These are phyloP conservation scores for Thelonectria blattea DNA, from an alignment of 2,329 filamentous ascomycete species.

Conservation along the genomic window DNA sequence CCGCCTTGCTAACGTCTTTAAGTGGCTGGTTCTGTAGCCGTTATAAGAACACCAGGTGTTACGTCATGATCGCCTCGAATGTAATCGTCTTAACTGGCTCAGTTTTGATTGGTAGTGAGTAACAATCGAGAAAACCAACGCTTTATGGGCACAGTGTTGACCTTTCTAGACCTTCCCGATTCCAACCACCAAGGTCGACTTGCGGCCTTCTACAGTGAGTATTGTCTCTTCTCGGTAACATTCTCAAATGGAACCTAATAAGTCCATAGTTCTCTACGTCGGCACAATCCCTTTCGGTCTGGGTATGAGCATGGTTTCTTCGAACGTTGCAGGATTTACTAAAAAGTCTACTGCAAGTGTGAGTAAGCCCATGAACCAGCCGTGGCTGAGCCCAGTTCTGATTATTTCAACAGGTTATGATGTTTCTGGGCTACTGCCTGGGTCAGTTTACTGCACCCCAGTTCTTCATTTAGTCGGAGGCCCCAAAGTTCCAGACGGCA, in stretches of 20 bases:
- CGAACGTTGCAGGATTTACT: slow-evolving; percentile 23
- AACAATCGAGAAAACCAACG: neutral
- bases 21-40: too few species aligned
- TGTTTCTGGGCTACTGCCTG: slow-evolving; percentile 19
- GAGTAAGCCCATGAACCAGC: neutral
- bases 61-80: neutral
- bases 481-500: slow-evolving; percentile 12
- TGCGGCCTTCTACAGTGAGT: neutral
- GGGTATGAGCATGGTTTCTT: slow-evolving; percentile 27
- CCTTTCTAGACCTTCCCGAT: too few species aligned
- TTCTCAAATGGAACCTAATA: neutral
- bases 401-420: neutral
- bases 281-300: slow-evolving; percentile 27
- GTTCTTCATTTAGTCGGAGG: slow-evolving; percentile 18
- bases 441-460: slow-evolving; percentile 23
- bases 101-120: slow-evolving; percentile 8
- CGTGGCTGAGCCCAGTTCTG: slow-evolving; percentile 9
- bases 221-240: neutral
- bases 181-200: neutral
- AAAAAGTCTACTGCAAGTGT: neutral
- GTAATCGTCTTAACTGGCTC: slow-evolving; percentile 20
- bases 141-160: too few species aligned
- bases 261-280: slow-evolving; percentile 4
- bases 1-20: neutral
- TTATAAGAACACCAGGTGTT: too few species aligned